Base-by-base conservation (phyloP, 805 yeast species). In the Nakazawaea ishiwadae region DNA sequence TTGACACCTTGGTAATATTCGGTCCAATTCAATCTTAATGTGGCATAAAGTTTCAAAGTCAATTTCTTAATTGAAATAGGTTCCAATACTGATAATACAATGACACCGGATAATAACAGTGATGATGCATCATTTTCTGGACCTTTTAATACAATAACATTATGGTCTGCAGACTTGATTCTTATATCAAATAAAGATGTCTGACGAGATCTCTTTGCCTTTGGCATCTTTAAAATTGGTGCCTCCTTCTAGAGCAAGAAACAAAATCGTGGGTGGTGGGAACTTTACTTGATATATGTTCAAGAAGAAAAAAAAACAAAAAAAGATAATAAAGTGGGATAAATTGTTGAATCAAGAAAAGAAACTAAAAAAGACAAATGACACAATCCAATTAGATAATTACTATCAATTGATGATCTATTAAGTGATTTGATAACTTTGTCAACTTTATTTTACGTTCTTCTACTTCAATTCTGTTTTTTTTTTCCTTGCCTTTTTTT, bases 91-190 rank as follows among this genome's bases (percentile, higher is more conserved):
- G 90, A 73, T 19, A 93, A 61, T 1, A 83, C 89, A 18, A 93
- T 79, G 9, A 77, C 78, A 4, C 99, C 99, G 1, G 83, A 65
- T 20, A 93, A 60, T 5, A 84, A 63, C 3, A 78, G 85, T 2
- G 96, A 80, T 0, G 87, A 71, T 0, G 97, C 96, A 39, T 82
- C 90, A 27, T 73, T 70, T 5, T 83, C 79, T 1, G 82, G 55
- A 1, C 99, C 99, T 50, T 88, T 83, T 24, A 91, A 60, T 7
- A 93, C 75, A 4, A 91, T 62, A 8, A 90, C 91, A 54, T 88
- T 93, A 48, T 79, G 81, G 32, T 85, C 95, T 2, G 73, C 58
- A 19, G 87, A 77, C 38, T 77, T 71, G 28, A 87, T 60, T 40
- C 95, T 68, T 43, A 77, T 69, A 40, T 75, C 69, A 40, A 63